Percentiles rank a stretch among this genome's conserved stretches.
Evolutionary conservation across 495 filamentous ascomycete species (phyloP).

Genomic region (Talaromyces thailandensis): DNA sequence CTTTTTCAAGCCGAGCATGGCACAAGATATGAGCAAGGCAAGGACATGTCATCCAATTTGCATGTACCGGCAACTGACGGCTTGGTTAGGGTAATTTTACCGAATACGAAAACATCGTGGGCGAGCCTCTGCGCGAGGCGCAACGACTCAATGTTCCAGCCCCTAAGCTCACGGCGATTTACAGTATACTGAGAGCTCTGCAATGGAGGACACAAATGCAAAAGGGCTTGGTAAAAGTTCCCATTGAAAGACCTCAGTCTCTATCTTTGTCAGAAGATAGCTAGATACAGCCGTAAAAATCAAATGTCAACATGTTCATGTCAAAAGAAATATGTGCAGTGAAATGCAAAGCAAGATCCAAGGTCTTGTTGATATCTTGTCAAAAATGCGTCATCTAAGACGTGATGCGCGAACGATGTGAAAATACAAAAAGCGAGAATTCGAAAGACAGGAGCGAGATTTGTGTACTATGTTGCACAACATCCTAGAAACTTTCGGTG

Average conservation of each 20-base stretch:
- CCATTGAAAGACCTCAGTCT: slow-evolving; percentile 1
- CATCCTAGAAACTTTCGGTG: background rate
- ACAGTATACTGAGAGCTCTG: slow-evolving; percentile 29
- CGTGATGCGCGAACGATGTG: background rate
- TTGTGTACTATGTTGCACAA: background rate
- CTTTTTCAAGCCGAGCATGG: slow-evolving; percentile 38
- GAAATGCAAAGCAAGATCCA: slow-evolving; percentile 1
- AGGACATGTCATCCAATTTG: background rate
- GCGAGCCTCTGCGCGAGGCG: slow-evolving; percentile 42
- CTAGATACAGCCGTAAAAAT: background rate
- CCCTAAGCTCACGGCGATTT: slow-evolving; percentile 33
- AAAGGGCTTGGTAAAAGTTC: slow-evolving; percentile 11
- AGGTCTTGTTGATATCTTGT: background rate
- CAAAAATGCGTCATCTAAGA: background rate
- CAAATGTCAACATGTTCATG: background rate
- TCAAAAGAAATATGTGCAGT: background rate
- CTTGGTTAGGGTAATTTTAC: slow-evolving; percentile 34
- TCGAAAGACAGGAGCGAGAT: background rate
- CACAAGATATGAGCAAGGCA: slow-evolving; percentile 32
- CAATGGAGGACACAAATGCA: slow-evolving; percentile 29
- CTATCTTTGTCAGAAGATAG: slow-evolving; percentile 2
- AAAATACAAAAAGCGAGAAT: background rate
- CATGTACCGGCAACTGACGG: too few relatives aligned
- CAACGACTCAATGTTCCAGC: slow-evolving; percentile 29
- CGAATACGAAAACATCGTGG: slow-evolving; percentile 45